Percentiles rank a stretch among this genome's conserved stretches.
Evolutionary conservation across 2,329 filamentous ascomycete genomes (phyloP).

Genomic region (Neospermospora avenae): DNA sequence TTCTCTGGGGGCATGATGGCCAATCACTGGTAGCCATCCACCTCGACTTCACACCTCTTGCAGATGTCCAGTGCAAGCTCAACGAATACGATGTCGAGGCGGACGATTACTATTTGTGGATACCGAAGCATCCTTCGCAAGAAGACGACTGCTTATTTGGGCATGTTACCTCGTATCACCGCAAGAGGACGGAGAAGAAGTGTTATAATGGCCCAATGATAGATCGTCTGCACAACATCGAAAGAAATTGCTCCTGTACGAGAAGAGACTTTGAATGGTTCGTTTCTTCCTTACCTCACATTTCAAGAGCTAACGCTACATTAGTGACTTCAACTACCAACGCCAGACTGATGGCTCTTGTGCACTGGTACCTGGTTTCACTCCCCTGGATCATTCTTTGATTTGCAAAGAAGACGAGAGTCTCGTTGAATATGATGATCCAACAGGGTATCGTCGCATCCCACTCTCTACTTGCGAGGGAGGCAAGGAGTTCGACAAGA

Average conservation of each 20-base stretch:
- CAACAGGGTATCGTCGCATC: constrained; percentile 85
- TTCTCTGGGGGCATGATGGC: constrained; percentile 72
- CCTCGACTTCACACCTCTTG: constrained; percentile 81
- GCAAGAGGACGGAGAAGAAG: constrained; percentile 74
- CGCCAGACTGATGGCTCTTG: constrained; percentile 75
- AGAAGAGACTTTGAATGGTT: constrained; percentile 91
- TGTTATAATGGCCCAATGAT: constrained; percentile 82
- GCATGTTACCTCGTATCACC: constrained; percentile 82
- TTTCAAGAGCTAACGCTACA: constrained; percentile 18
- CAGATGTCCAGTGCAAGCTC: constrained; percentile 68
- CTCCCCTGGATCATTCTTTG: constrained; percentile 56
- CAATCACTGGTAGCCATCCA: constrained; percentile 70
- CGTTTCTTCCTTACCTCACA: constrained; percentile 34
- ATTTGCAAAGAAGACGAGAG: constrained; percentile 63
- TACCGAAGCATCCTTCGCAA: constrained; percentile 76
- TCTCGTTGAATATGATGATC: constrained; percentile 73
- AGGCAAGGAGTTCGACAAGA: constrained; percentile 69
- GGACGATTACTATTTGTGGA: constrained; percentile 83
- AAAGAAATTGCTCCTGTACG: constrained; percentile 76
- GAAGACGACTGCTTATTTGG: constrained; percentile 86
- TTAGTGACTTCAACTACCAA: constrained; percentile 90
- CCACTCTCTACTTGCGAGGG: constrained; percentile 83
- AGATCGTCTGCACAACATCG: constrained; percentile 66
- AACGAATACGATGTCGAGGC: constrained; percentile 57
- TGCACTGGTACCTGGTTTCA: constrained; percentile 68